Conservation (phyloP, 2,329 filamentous ascomycete genomes). For the Elsinoe batatas region DNA sequence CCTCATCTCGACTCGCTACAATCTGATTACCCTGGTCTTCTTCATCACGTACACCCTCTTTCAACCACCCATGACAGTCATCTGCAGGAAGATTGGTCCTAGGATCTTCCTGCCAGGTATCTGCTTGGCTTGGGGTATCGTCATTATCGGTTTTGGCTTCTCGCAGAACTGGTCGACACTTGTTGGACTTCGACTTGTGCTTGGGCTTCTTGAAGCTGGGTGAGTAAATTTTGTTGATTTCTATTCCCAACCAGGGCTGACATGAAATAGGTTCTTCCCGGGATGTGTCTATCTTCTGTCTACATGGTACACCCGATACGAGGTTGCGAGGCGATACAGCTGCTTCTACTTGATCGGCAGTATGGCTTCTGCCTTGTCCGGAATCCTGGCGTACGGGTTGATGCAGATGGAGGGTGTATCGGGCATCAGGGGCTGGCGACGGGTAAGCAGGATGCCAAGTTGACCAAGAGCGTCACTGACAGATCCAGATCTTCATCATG, state of each 20-base stretch:
- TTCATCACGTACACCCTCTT: slow-evolving; percentile 65
- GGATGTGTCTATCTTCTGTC: slow-evolving; percentile 54
- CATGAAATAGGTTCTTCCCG: slow-evolving; percentile 42
- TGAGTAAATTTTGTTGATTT: not conserved
- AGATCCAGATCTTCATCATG: slow-evolving; percentile 35
- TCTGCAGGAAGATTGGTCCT: slow-evolving; percentile 55
- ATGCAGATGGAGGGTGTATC: slow-evolving; percentile 39
- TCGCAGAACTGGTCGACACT: slow-evolving; percentile 43
- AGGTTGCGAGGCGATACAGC: slow-evolving; percentile 32
- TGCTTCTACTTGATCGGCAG: slow-evolving; percentile 43
- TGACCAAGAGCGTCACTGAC: slow-evolving; percentile 26
- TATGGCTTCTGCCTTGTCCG: slow-evolving; percentile 39
- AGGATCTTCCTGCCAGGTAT: slow-evolving; percentile 27
- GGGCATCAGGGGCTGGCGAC: slow-evolving; percentile 34
- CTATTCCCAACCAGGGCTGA: not conserved
- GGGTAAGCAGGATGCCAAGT: slow-evolving; percentile 17
- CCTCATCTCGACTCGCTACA: slow-evolving; percentile 23
- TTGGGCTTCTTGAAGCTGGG: slow-evolving; percentile 57
- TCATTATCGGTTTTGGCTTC: slow-evolving; percentile 58
- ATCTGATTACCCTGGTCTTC: slow-evolving; percentile 55
- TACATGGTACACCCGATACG: slow-evolving; percentile 24
- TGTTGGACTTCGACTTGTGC: slow-evolving; percentile 46
- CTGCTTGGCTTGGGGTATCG: slow-evolving; percentile 47
- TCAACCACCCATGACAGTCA: slow-evolving; percentile 60
- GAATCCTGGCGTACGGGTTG: slow-evolving; percentile 33